Percentiles rank a stretch among this genome's conserved stretches.
phyloP scores from a whole-genome alignment of 495 filamentous ascomycete species.

The Penicillium steckii region DNA sequence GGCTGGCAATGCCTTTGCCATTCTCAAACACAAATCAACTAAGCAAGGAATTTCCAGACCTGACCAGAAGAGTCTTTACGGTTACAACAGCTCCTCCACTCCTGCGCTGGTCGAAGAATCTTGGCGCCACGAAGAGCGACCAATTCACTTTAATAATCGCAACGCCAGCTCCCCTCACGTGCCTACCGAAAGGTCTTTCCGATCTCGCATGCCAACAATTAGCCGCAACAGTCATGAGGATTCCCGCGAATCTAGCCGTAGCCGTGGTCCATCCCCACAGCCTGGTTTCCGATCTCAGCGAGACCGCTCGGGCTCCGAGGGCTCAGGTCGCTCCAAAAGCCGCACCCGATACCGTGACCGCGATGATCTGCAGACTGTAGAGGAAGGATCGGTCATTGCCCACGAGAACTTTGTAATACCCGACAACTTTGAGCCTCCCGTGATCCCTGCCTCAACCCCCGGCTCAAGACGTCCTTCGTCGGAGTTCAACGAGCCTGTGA shows the following conservation, averaged over 20 bases:
- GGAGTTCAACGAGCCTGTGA: slow-evolving; percentile 30
- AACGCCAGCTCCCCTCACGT: slow-evolving; percentile 38
- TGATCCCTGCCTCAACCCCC: slow-evolving; percentile 26
- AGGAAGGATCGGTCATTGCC: slow-evolving; percentile 31
- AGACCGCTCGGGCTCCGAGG: slow-evolving; percentile 63
- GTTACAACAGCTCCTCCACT: slow-evolving; percentile 57
- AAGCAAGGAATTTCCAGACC: slow-evolving; percentile 58
- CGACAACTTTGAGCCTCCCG: slow-evolving; percentile 27
- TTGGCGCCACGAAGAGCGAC: slow-evolving; percentile 46
- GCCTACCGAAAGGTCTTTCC: slow-evolving; percentile 29
- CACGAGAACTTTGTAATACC: slow-evolving; percentile 26
- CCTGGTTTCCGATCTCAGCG: slow-evolving; percentile 40
- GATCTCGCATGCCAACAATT: slow-evolving; percentile 33
- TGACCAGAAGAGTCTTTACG: slow-evolving; percentile 65
- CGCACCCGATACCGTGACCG: slow-evolving; percentile 47
- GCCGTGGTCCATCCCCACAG: slow-evolving; percentile 39
- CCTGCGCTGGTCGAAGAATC: slow-evolving; percentile 46
- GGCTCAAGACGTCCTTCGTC: slow-evolving; percentile 42
- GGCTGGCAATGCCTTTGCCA: slow-evolving; percentile 60
- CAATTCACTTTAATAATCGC: slow-evolving; percentile 2
- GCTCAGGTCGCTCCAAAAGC: slow-evolving; percentile 54
- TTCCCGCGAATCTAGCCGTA: slow-evolving; percentile 41
- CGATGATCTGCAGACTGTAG: slow-evolving; percentile 44
- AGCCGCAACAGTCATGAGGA: slow-evolving; percentile 39
- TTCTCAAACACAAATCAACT: slow-evolving; percentile 67